Base-by-base conservation (phyloP, 169 alveolate species). In the Babesia bovis region DNA sequence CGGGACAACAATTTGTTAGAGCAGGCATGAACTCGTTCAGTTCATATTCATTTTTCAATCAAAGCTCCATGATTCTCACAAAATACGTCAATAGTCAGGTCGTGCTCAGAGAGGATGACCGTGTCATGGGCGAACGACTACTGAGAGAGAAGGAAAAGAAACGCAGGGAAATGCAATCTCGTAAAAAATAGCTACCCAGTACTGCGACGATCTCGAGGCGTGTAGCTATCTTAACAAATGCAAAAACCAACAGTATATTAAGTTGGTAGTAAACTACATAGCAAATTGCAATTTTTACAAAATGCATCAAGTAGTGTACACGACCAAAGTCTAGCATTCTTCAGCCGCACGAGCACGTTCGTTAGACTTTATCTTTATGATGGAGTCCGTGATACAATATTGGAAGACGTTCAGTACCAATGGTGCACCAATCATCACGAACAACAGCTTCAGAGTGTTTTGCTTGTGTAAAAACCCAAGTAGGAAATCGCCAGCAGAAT, bases 381-480 rank as follows among this genome's bases (percentile, higher is more conserved):
- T 79, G 4, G 83, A 70, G 65, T 79, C 87, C 25, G 87, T 79
- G 19, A 70, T 66, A 69, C 60, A 79, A 50, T 79, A 79, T 67
- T 79, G 87, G 58, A 79, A 79, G 38, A 69, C 83, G 65, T 79
- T 79, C 19, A 79, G 52, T 45, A 79, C 67, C 56, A 79, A 51
- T 35, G 87, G 87, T 26, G 83, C 74, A 5, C 42, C 72, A 0
- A 79, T 70, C 87, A 79, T 79, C 3, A 79, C 87, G 57, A 79
- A 67, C 10, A 79, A 42, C 32, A 79, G 83, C 56, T 79, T 79
- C 61, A 79, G 25, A 13, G 47, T 49, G 61, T 70, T 77, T 25
- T 67, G 15, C n/a, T 57, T 36, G 30, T 67, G 30, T 53, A 79
- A 52, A 25, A 66, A 67, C 41, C 51, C 40, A 30, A 79, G 74